Percentiles rank a stretch among this genome's conserved stretches.
phyloP scores from a whole-genome alignment of 495 filamentous ascomycete genomes.

The Neurospora sp. region DNA sequence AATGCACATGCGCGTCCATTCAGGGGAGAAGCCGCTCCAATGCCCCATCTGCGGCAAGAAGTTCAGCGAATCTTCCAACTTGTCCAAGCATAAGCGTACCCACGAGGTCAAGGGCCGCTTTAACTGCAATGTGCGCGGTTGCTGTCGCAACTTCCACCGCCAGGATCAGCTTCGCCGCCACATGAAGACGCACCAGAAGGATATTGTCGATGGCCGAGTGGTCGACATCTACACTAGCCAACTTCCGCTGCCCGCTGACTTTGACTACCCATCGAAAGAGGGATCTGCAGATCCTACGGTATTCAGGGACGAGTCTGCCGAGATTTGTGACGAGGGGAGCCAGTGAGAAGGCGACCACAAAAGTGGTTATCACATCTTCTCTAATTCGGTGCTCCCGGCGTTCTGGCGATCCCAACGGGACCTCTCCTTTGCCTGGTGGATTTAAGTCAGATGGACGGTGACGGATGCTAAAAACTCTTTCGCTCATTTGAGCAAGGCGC shows the following conservation, averaged over 20 bases:
- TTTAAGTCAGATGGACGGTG: background rate
- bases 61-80: slow-evolving; percentile 47
- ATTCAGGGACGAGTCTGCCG: background rate
- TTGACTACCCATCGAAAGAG: background rate
- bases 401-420: background rate
- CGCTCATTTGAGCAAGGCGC: background rate
- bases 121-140: slow-evolving; percentile 35
- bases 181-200: slow-evolving; percentile 27
- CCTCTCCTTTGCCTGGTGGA: background rate
- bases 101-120: slow-evolving; percentile 41
- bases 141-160: slow-evolving; percentile 44
- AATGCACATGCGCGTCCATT: slow-evolving; percentile 49
- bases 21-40: slow-evolving; percentile 36
- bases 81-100: slow-evolving; percentile 43
- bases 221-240: background rate
- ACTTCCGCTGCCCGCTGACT: background rate
- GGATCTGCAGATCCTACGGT: background rate
- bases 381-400: background rate
- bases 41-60: slow-evolving; percentile 38
- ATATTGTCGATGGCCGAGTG: slow-evolving; percentile 1
- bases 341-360: background rate
- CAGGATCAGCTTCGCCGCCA: slow-evolving; percentile 45
- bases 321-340: background rate
- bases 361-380: background rate
- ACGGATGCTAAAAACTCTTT: background rate